These are phyloP conservation scores for Termitomyces sp. DNA, from an alignment of 768 basidiomycete species.

Conservation along the genomic window DNA sequence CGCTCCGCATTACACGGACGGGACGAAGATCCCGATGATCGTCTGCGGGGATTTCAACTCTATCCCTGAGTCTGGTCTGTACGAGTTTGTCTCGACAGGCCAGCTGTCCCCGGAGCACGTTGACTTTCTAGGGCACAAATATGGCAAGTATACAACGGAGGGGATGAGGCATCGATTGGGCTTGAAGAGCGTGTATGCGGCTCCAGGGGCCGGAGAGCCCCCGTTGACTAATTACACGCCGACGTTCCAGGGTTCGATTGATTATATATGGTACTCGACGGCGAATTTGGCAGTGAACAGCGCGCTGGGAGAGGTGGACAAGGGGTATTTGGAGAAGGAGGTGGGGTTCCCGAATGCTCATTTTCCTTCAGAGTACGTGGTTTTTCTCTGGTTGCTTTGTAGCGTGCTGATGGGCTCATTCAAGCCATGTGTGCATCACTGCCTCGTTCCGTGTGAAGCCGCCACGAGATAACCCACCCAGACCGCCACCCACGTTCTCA, in stretches of 20 bases:
- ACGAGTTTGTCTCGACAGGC: conserved; percentile 83
- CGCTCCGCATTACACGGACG: conserved; percentile 74
- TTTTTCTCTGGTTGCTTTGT: conserved; percentile 4
- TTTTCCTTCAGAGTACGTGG: conserved; percentile 92
- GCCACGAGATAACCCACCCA: conserved; percentile 40
- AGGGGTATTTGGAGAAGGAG: conserved; percentile 76
- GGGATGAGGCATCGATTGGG: conserved; percentile 77
- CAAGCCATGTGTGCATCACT: conserved; percentile 68
- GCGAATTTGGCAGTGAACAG: conserved; percentile 70
- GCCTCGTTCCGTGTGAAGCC: conserved; percentile 79
- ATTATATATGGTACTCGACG: conserved; percentile 91
- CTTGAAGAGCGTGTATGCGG: conserved; percentile 81
- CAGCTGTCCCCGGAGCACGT: conserved; percentile 66
- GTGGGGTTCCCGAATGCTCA: conserved; percentile 97
- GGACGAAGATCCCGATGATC: conserved; percentile 84
- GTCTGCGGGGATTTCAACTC: conserved; percentile 98
- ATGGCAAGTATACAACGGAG: conserved; percentile 89
- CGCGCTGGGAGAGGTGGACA: conserved; percentile 87
- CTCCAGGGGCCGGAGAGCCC: conserved; percentile 35
- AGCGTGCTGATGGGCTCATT: conserved; percentile 2
- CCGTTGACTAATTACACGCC: conserved; percentile 89
- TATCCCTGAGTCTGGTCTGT: conserved; percentile 79
- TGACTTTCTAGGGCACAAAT: conserved; percentile 89
- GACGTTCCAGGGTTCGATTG: conserved; percentile 80
- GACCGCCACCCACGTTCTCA: conserved; percentile 22